Evolutionary conservation across 495 filamentous ascomycete species (phyloP).

Genomic region (Tuber umbilicatum): DNA sequence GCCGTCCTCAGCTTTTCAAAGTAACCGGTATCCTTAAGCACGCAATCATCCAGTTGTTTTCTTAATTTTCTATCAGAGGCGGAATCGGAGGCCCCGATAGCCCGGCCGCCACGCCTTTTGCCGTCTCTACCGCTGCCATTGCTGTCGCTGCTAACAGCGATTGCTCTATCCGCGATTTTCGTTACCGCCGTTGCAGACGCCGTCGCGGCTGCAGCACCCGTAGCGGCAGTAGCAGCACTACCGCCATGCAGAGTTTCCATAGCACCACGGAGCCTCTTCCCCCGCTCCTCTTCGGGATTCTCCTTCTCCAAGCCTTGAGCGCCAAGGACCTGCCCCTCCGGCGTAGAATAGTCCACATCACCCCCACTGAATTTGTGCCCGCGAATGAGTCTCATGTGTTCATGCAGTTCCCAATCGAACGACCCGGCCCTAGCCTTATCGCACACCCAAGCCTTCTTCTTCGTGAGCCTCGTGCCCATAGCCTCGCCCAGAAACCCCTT

Average conservation of each 20-base stretch:
- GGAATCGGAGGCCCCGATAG: not conserved
- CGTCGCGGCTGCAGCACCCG: not conserved
- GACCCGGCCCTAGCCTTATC: not conserved
- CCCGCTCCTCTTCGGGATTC: not conserved
- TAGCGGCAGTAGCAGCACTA: not conserved
- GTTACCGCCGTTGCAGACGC: not conserved
- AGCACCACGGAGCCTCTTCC: not conserved
- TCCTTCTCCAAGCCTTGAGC: not conserved
- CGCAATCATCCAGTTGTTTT: not conserved
- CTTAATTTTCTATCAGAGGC: not conserved
- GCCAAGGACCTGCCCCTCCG: not conserved
- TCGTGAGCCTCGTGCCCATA: not conserved
- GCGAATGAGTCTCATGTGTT: not conserved
- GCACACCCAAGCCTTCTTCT: not conserved
- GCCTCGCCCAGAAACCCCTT: not conserved
- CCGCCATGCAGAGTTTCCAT: not conserved
- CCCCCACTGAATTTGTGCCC: not conserved
- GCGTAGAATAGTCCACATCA: not conserved
- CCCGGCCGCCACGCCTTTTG: not conserved
- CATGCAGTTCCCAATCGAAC: not conserved
- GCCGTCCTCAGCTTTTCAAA: not conserved
- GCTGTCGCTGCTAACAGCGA: not conserved
- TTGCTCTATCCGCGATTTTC: not conserved
- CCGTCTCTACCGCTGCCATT: not conserved
- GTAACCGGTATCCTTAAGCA: not conserved